A percentile compares a stretch with the other conserved stretches of the same genome.
phyloP scores from a whole-genome alignment of 192 early-diverging fungal species.

The Phycomyces blakesleeanus region DNA sequence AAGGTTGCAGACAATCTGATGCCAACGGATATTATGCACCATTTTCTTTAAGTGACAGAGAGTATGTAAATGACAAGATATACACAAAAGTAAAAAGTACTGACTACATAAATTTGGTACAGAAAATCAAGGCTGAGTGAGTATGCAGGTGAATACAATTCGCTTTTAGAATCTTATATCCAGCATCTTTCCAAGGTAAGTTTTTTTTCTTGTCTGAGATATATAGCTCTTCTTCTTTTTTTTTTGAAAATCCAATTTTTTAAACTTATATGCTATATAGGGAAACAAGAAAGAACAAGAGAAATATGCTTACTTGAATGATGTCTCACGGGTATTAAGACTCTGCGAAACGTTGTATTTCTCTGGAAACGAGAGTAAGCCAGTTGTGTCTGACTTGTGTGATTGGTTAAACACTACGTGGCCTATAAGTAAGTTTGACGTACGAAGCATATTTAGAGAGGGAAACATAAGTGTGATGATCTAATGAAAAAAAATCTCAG shows the following conservation, averaged over 20 bases:
- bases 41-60: not conserved
- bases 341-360: not conserved
- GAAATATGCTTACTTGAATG: not conserved
- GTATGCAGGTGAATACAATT: no score
- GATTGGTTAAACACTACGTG: not conserved
- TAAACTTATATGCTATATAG: not conserved
- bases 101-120: no score
- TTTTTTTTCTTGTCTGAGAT: no score
- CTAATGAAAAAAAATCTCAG: no score
- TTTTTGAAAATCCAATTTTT: no score
- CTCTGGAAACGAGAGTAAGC: not conserved
- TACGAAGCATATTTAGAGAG: no score
- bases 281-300: not conserved
- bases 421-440: not conserved
- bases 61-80: not conserved
- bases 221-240: no score
- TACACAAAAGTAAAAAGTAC: no score
- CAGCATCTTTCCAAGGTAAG: no score
- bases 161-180: no score
- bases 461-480: no score
- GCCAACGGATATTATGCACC: not conserved
- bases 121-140: no score
- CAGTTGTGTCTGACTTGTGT: not conserved
- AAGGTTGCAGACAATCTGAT: not conserved
- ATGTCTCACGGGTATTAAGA: not conserved